phyloP scores from a whole-genome alignment of 106 monocot genomes.

The Allium cepa region DNA sequence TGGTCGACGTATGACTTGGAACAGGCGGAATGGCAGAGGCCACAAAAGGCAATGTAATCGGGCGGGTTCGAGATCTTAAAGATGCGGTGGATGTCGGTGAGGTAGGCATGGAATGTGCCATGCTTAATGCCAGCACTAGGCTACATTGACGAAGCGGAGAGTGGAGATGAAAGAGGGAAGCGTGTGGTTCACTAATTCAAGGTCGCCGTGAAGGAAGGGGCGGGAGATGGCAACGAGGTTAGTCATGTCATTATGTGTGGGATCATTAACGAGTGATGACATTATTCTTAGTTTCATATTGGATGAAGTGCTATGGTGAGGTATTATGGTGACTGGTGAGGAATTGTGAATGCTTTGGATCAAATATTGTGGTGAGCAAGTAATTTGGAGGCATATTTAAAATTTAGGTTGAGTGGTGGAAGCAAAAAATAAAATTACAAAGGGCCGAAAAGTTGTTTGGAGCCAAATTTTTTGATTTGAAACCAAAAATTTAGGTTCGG shows the following conservation, averaged over 20 bases:
- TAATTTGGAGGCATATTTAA: too few relatives aligned
- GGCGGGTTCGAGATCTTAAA: conserved; percentile 63
- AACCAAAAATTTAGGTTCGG: too few relatives aligned
- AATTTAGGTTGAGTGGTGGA: too few relatives aligned
- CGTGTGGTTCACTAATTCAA: conserved; percentile 40
- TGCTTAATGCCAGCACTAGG: conserved; percentile 97
- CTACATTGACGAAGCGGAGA: conserved; percentile 57
- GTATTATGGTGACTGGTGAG: too few relatives aligned
- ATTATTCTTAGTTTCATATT: neutral
- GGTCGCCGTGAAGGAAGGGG: conserved; percentile 74
- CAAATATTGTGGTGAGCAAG: too few relatives aligned
- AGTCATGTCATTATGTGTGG: conserved; percentile 18
- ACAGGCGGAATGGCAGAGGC: conserved; percentile 95
- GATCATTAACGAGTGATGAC: conserved; percentile 5
- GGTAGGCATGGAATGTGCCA: conserved; percentile 80
- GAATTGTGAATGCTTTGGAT: too few relatives aligned
- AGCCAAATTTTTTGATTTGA: too few relatives aligned
- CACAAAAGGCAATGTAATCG: conserved; percentile 52
- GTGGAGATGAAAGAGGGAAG: conserved; percentile 48
- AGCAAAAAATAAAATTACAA: too few relatives aligned
- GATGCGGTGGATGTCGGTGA: conserved; percentile 68
- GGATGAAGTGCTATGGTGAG: too few relatives aligned
- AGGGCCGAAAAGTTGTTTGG: too few relatives aligned
- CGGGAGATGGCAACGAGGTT: conserved; percentile 32
- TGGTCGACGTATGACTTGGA: conserved; percentile 99